Base-by-base conservation (phyloP, 2,329 filamentous ascomycete species). In the Fusarium staphyleae region DNA sequence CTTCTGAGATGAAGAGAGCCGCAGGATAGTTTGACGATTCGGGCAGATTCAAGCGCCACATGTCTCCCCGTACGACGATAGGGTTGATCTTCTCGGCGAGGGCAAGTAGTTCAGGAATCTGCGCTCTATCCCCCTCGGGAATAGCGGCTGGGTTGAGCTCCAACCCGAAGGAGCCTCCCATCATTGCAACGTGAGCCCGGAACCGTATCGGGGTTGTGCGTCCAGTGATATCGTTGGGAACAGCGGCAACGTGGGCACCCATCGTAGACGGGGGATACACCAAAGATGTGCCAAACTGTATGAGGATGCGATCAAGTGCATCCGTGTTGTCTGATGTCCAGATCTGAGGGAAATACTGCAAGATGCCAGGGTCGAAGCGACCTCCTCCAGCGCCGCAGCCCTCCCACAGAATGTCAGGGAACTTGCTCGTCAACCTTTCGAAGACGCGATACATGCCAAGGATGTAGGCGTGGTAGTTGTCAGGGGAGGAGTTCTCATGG, bases 291-390 rank as follows among this genome's bases (percentile, higher is more conserved):
- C 86, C 86, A 45, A 87, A 78, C 49, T 88, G 86, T 44, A 87
- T 88, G 13, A 75, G 75, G 14, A 88, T 76, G 3, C 86, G 81
- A 48, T 86, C 79, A 0, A 85, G 72, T 1, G 80, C 85, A 62
- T 88, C 86, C 1, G 84, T 88, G 67, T 88, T 81, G 62, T 88
- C 86, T 0, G 82, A 86, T 0, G 85, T 85, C 86, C 86, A 88
- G 56, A 82, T 77, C 65, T 88, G 86, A 0, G 85, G 82, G 74
- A 86, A 87, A 70, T 85, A 88, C 55, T 87, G 81, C 2, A 87
- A 74, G 1, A 88, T 71, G 1, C 85, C 86, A 0, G 85, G 73
- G 52, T 88, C 86, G 54, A 88, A 87, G 19, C 86, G 81, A 0
- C 83, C 85, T 7, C 86, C 86, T 7, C 86, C 86, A 0, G 83